Evolutionary conservation across 2,329 filamentous ascomycete species (phyloP), one percentile per base, ranked within the genome.

Genomic region (Pestalotiopsis sp.): DNA sequence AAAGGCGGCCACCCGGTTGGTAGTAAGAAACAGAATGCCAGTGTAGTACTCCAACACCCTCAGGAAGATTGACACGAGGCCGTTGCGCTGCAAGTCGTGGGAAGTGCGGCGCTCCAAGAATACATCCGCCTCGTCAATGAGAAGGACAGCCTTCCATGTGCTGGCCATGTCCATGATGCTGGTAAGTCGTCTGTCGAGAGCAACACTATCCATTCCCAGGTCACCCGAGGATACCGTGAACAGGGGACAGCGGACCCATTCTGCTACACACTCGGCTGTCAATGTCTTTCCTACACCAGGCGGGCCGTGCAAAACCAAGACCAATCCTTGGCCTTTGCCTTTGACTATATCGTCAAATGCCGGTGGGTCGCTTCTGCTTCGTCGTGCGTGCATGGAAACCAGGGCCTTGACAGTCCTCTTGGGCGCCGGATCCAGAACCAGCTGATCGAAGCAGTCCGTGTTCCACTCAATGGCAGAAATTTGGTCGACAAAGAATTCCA

Each of bases 221-320:
- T 78, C 75, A 14, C 77, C 75, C 1, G 75, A 71, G 23, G 72
- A 71, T 7, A 80, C 74, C 17, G 70, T 74, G 66, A 79, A 81
- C 2, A 81, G 73, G n/a, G 77, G 79, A 4, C 70, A 67, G 6
- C 73, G 71, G 20, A 73, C 72, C 56, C 73, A 70, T 68, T 80
- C 83, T 13, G 81, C 77, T 4, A 80, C 75, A 12, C 78, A 76
- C 20, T 66, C 65, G 14, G 79, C 81, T 1, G 80, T 82, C 17
- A 82, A 71, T 3, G 73, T 75, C 68, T 76, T 86, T 25, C 84
- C 84, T 0, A 82, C 84, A 3, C 84, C 84, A 0, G 82, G 82
- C 0, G 82, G 82, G 0, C 84, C 83, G 11, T 80, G 82, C 6
- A 86, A 77, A 1, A 86, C 78, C 58, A 83, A 79, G 60, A 86